Evolutionary conservation across 257 asterid genomes (phyloP), one percentile per base, ranked within the genome.

Genomic region (Fraxinus americana): DNA sequence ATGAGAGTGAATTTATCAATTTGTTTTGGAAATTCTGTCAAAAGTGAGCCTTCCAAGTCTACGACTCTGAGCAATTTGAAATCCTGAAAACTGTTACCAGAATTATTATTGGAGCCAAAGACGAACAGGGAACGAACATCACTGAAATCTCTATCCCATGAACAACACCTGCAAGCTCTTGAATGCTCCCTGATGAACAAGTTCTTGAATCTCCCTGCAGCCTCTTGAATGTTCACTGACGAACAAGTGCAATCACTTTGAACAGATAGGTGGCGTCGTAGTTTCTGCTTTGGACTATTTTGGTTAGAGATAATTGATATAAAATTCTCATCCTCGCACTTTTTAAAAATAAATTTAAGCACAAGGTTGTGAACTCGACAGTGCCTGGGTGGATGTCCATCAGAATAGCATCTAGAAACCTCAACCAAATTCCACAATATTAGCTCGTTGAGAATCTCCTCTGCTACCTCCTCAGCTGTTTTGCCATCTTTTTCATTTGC

Each of bases 401-500:
- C 82, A 2, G 79, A 69, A 79, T 82, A 80, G 80, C 82, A 54
- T 6, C 43, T 71, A 39, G 86, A 85, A 63, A 85, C 89, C 39
- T 81, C 85, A 65, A 88, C 74, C 73, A 88, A 70, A 48, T 82
- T 85, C 77, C 85, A 77, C 5, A 76, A 72, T 32, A 84, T 82
- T 30, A 88, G 84, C 52, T 85, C 77, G 3, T 68, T 63, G 9
- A 86, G 85, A 70, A 81, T 78, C 11, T 39, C 78, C 76, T 83
- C 80, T 0, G 89, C 90, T 1, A 86, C 88, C 43, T 85, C 89
- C 83, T 86, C 91, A 0, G 85, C 82, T 6, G 84, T 83, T 45
- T 57, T 14, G 23, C 32, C 5, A 2, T 73, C 68, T 1, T 75
- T 78, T 54, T 35, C 80, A 27, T 25, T 66, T 0, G 75, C 89